phyloP scores from a whole-genome alignment of 2,329 filamentous ascomycete species.

The Colletotrichum salicis region DNA sequence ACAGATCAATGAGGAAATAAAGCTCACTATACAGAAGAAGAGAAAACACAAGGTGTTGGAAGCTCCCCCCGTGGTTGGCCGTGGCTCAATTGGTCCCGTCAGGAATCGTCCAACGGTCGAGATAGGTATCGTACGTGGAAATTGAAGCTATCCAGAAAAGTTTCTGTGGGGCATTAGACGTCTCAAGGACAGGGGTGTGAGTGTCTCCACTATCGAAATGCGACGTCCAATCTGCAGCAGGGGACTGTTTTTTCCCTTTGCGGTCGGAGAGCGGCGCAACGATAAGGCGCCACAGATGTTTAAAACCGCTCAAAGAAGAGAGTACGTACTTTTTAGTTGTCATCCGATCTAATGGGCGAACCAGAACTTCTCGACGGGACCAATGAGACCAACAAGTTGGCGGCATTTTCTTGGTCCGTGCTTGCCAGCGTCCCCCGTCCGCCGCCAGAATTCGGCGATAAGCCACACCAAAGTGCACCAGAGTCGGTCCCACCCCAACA shows the following conservation, averaged over 20 bases:
- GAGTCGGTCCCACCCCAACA: constrained; percentile 25
- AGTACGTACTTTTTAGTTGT: constrained; percentile 7
- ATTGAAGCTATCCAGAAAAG: constrained; percentile 37
- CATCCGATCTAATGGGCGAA: constrained; percentile 16
- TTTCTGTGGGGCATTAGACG: constrained; percentile 24
- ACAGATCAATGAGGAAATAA: not conserved
- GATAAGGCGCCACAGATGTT: constrained; percentile 13
- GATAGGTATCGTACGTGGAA: not conserved
- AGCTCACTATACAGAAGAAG: not conserved
- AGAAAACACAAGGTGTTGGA: not conserved
- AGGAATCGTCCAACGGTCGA: constrained; percentile 12
- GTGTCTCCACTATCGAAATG: not conserved
- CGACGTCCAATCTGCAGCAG: constrained; percentile 20
- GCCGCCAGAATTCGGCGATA: constrained; percentile 13
- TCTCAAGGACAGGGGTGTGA: not conserved
- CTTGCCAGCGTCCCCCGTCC: not conserved
- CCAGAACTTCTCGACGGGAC: not conserved
- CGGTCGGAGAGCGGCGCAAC: constrained; percentile 28
- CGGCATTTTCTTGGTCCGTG: constrained; percentile 2
- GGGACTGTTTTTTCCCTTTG: not conserved
- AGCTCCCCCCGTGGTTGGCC: not conserved
- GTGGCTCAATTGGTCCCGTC: constrained; percentile 12
- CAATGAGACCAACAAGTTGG: constrained; percentile 19
- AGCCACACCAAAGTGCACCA: not conserved
- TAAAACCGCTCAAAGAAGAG: not conserved